Evolutionary conservation across 2,329 filamentous ascomycete species (phyloP), one percentile per base, ranked within the genome.

Genomic region (Eurotiales sp.): DNA sequence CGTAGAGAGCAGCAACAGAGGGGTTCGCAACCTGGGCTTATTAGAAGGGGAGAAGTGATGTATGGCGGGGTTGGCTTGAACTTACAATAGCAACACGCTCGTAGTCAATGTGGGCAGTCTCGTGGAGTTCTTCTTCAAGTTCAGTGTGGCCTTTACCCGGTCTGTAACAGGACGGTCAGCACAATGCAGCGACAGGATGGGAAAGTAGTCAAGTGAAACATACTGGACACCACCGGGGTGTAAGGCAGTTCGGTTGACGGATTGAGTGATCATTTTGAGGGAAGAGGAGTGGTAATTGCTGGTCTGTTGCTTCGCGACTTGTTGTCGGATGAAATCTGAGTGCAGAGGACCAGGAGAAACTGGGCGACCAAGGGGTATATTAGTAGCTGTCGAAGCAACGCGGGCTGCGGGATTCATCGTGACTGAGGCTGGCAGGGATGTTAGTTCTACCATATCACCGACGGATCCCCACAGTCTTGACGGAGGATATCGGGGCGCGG

Each of bases 81-180:
- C 88, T 72, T 82, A 95, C 91, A 80, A 99, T 99, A 58, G 93
- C 89, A 67, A 99, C 93, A 69, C 90, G 88, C 76, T 97, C 88
- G 72, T 97, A 99, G 81, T 99, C 93, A 69, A 99, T 99, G 81
- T 99, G 92, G 61, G 93, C 93, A 69, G 87, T 90, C 75, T 96
- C 90, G 75, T 97, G 91, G 56, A 99, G 87, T 73, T 96, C 90
- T 77, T 97, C 90, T 77, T 99, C 90, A 59, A 99, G 85, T 73
- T 97, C 93, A 41, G 93, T 97, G 83, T 96, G 92, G 71, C 95
- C 87, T 66, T 81, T 80, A 67, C 85, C 79, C 58, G 91, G 89
- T 74, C 90, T 95, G 66, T 23, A 21, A 10, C 15, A 7, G 27
- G 25, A 22, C 27, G 51, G 47, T 48, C 27, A 27, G 39, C 32